Evolutionary conservation across 768 basidiomycete genomes (phyloP).

Genomic region (Hemileccinum rubropunctum): DNA sequence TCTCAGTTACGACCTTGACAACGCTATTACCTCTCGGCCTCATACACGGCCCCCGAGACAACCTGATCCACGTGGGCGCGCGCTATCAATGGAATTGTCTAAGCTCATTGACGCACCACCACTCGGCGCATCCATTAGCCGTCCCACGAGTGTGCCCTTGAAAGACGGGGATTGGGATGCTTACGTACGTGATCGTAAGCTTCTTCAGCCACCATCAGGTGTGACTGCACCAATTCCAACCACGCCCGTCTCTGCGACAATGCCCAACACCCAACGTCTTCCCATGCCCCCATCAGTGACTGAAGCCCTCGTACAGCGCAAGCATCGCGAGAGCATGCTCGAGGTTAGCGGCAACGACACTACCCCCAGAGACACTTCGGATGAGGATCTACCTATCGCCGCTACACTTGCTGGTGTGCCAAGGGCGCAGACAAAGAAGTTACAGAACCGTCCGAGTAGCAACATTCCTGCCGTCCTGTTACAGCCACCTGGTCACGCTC

Average conservation of each 20-base stretch:
- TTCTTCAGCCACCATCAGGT: constrained; percentile 81
- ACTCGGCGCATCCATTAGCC: constrained; percentile 53
- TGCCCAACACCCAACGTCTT: constrained; percentile 38
- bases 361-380: constrained; percentile 33
- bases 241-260: constrained; percentile 40
- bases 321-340: constrained; percentile 67
- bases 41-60: constrained; percentile 72
- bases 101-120: constrained; percentile 42
- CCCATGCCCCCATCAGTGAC: constrained; percentile 70
- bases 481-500: constrained; percentile 31
- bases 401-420: constrained; percentile 12
- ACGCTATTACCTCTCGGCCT: constrained; percentile 45
- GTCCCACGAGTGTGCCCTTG: constrained; percentile 73
- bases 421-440: constrained; percentile 18
- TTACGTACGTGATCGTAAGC: constrained; percentile 81
- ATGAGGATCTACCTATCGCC: constrained; percentile 35
- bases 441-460: constrained; percentile 16
- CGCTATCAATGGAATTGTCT: constrained; percentile 72
- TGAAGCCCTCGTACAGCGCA: constrained; percentile 70
- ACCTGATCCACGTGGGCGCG: constrained; percentile 62
- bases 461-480: constrained; percentile 28
- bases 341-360: constrained; percentile 38
- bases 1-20: constrained; percentile 62
- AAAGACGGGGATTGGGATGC: constrained; percentile 80
- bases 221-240: constrained; percentile 76